Percentiles rank a stretch among this genome's conserved stretches.
Conservation (phyloP, 75 land plant species). For the Selaginella tamariscina region DNA sequence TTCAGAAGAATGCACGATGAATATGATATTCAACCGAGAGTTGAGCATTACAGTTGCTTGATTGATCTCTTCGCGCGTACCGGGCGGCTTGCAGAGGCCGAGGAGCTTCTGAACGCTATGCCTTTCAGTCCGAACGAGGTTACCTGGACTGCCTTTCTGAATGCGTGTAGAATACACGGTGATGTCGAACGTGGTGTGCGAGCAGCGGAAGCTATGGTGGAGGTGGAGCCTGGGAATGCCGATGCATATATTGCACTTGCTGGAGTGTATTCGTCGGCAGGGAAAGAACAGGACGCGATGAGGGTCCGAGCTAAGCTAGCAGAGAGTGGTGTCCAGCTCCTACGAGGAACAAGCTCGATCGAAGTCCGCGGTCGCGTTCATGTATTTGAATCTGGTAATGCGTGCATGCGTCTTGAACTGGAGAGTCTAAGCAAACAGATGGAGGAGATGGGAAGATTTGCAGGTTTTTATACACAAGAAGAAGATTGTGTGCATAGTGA, state of each 20-base stretch:
- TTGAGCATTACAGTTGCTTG: not conserved
- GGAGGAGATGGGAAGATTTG: too few species aligned
- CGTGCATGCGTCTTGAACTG: too few species aligned
- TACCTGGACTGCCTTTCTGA: not conserved
- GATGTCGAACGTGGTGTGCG: not conserved
- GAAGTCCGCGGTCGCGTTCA: not conserved
- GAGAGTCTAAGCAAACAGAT: too few species aligned
- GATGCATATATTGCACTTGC: not conserved
- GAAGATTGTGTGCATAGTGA: slow-evolving; percentile 42
- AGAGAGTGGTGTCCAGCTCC: not conserved
- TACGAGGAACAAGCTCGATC: not conserved
- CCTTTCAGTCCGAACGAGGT: not conserved
- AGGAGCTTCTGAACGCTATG: not conserved
- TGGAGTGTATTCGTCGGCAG: not conserved
- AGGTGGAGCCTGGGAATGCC: not conserved
- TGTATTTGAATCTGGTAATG: not conserved
- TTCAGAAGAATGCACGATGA: not conserved
- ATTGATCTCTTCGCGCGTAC: not conserved
- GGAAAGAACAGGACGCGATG: too few species aligned
- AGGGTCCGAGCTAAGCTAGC: too few species aligned
- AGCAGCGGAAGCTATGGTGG: not conserved
- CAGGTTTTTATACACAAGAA: too few species aligned
- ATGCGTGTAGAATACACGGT: not conserved
- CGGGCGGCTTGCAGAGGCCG: not conserved
- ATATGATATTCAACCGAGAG: not conserved